A percentile compares a stretch with the other conserved stretches of the same genome.
Conservation (phyloP, 768 basidiomycete genomes). For the Coprinopsis strossmayeri region DNA sequence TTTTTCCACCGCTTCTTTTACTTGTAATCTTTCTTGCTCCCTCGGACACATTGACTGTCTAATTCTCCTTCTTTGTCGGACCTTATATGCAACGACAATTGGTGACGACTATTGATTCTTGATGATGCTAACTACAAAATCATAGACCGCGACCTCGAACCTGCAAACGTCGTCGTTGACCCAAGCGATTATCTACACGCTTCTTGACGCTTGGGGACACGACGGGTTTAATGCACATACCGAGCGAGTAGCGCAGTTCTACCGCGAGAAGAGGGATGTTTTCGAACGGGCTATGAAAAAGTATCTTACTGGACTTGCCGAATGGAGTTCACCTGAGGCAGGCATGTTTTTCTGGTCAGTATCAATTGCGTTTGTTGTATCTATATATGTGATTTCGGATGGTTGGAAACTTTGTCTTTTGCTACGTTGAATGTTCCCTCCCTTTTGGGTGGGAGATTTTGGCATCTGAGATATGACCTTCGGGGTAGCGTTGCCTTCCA, state of each 20-base stretch:
- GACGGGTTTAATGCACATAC: conserved; percentile 70
- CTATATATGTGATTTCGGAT: conserved; percentile 1
- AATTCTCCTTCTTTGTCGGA: background rate
- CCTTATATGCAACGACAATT: background rate
- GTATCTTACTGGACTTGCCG: conserved; percentile 72
- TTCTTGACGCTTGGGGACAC: conserved; percentile 70
- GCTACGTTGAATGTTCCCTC: too few species aligned
- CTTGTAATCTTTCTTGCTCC: too few species aligned
- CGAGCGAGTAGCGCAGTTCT: conserved; percentile 63
- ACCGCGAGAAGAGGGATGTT: conserved; percentile 63
- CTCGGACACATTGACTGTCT: too few species aligned
- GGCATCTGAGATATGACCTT: too few species aligned
- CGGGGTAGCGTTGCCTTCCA: too few species aligned
- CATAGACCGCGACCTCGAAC: conserved; percentile 59
- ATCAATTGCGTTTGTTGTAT: conserved; percentile 10
- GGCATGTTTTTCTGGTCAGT: conserved; percentile 89
- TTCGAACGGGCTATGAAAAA: conserved; percentile 73
- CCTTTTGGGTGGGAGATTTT: too few species aligned
- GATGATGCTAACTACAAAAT: background rate
- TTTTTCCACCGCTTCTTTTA: too few species aligned
- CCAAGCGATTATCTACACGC: conserved; percentile 52
- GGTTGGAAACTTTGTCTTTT: too few species aligned
- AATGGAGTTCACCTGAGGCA: conserved; percentile 65
- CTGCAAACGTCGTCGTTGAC: conserved; percentile 60
- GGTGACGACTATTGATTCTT: background rate